Evolutionary conservation across 306 rosid species (phyloP), one percentile per base, ranked within the genome.

Genomic region (Parietaria judaica): DNA sequence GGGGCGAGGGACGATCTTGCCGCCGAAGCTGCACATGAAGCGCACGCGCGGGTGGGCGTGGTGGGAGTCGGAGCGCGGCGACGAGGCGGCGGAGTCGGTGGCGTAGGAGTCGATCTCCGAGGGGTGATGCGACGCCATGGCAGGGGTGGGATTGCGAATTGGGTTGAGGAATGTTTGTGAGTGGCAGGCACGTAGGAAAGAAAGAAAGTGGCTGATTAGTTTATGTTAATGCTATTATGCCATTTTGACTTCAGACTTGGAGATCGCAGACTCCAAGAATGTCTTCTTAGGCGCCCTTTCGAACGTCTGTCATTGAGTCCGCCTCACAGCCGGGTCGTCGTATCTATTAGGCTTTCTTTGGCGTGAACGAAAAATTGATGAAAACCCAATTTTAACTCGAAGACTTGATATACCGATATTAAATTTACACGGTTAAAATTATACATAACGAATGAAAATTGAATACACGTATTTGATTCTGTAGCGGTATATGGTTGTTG

Each of bases 21-120:
- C 99, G 68, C 97, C 97, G 71, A 88, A 94, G 73, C 99, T 94
- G 79, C 97, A 88, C 99, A 94, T 94, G 77, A 94, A 84, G 11
- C 97, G 87, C 58, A 81, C 84, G 9, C 84, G 95, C 4, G 84
- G 39, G 10, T 67, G 74, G 0, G 52, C 66, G 4, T 86, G 51
- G 17, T 69, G 74, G 62, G 68, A 58, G 45, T 82, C 96, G 15
- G 88, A 83, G 66, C 94, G 87, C 3, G 99, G 99, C 31, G 95
- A 80, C 3, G 97, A 83, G 8, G 87, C 67, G 6, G 79, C 79
- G 1, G 99, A 88, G 70, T 94, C 96, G 11, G 73, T 61, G 60
- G 85, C 66, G 54, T 52, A 61, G 13, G 72, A 58, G 39, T 92
- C 95, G 10, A 74, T 44, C 57, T 87, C 97, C 2, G 79, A 58